Evolutionary conservation across 352 stramenopile species (phyloP), one percentile per base, ranked within the genome.

Genomic region (Peronospora belbahrii): DNA sequence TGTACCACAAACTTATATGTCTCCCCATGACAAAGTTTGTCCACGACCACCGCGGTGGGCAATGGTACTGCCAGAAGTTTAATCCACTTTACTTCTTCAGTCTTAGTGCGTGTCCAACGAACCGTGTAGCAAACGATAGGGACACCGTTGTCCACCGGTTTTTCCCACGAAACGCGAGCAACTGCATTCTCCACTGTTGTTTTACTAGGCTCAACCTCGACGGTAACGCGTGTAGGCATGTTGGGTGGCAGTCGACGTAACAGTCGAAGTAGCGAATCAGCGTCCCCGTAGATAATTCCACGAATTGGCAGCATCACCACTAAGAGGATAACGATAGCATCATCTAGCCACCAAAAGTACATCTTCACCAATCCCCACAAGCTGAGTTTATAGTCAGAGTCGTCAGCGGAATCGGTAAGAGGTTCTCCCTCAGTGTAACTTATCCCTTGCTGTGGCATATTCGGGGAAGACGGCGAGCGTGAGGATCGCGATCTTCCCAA

Each of bases 1-100:
- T 92, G 74, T 4, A 92, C 81, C 8, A 85, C 68, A 44, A 92
- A 81, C 41, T 88, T 88, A 66, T 90, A 92, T 30, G 81, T 92
- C 45, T 90, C 78, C 6, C 81, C 81, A 28, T 88, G 76, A 27
- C 67, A 48, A 19, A 92, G 46, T 17, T 88, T 79, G 11, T 82
- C 60, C 31, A 90, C 56, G 0, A 40, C 59, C 32, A 84, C 75
- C 5, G 51, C 72, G 1, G 73, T 86, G 2, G 81, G 79, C n/a
- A 89, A 53, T 9, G 77, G 77, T 3, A 87, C 49, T 4, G 74
- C 62, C 2, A 85, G 60, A 30, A 92, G 47, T 41, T 88, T 88
- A 33, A 88, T 56, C 65, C 76, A 92, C 52, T 85, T 83, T 3
- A 81, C 58, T 38, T 86, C 78, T 45, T 88, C 79, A 1, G 66